Conservation (phyloP, 2,329 filamentous ascomycete species). For the Claviceps arundinis region DNA sequence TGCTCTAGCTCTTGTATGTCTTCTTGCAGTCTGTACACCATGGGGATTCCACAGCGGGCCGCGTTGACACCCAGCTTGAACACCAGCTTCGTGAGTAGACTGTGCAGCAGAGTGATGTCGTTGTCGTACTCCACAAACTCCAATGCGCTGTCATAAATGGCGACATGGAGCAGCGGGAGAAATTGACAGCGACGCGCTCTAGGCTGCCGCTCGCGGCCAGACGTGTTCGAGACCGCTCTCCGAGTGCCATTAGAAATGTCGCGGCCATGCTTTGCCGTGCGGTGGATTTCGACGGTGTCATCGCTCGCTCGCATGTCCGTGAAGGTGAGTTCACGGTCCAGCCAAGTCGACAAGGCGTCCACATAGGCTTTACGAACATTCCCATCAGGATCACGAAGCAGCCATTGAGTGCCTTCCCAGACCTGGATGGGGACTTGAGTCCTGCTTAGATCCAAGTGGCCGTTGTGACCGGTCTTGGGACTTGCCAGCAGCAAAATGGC, state of each 20-base stretch:
- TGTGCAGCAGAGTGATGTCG: conserved; percentile 65
- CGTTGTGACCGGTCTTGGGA: conserved; percentile 42
- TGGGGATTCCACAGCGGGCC: conserved; percentile 63
- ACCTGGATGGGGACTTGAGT: conserved; percentile 66
- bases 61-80: conserved; percentile 73
- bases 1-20: conserved; percentile 57
- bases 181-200: conserved; percentile 51
- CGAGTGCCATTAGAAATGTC: conserved; percentile 33
- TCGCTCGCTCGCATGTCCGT: conserved; percentile 50
- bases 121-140: conserved; percentile 59
- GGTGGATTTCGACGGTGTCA: conserved; percentile 34
- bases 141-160: conserved; percentile 77
- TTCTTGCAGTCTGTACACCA: conserved; percentile 81
- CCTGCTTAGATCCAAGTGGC: conserved; percentile 52
- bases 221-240: conserved; percentile 56
- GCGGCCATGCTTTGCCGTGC: conserved; percentile 27
- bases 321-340: conserved; percentile 63
- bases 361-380: conserved; percentile 74
- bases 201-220: conserved; percentile 42
- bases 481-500: conserved; percentile 75
- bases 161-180: conserved; percentile 68
- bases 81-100: conserved; percentile 62
- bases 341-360: conserved; percentile 73
- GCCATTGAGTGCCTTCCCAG: conserved; percentile 96
- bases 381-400: conserved; percentile 66